Evolutionary conservation across 345 rosid genomes (phyloP), one percentile per base, ranked within the genome.

Genomic region (Theobroma cacao): DNA sequence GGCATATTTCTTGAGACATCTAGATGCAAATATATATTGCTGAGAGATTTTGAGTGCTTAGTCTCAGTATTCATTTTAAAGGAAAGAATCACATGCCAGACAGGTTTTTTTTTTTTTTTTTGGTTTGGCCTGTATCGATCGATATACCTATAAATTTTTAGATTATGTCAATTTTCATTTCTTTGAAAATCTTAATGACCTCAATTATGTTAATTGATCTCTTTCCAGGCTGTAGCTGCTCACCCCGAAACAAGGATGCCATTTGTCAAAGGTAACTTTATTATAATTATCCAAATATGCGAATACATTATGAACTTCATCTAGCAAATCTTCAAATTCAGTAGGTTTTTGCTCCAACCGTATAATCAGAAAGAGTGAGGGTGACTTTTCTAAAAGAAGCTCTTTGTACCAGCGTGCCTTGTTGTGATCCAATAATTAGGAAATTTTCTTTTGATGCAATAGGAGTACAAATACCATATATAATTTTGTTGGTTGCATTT

Each of bases 171-270:
- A 52, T 18, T 48, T 63, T 50, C 20, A 30, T 20, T 75, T 14
- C 22, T 17, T 48, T 30, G 43, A 71, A 53, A 72, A n/a, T 31
- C 12, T 53, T 36, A 36, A 55, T 13, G 60, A 33, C 52, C 6
- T 45, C 4, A 31, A 59, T 34, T 77, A 24, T 28, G 48, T 33
- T 20, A 47, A 50, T 58, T n/a, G n/a, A n/a, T 30, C 9, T 66
- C 43, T 48, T 40, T 77, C 28, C 89, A 90, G 97, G 77, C 84
- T 75, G 74, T 88, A 67, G 97, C 97, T 53, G 67, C 88, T 75
- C 94, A 92, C 80, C 73, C 86, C 6, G 84, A 82, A 28, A 89
- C 91, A 33, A 88, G 81, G 78, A 61, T 4, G 80, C 45, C 36
- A 73, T 84, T 90, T 69, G 15, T 90, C 20, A 80, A 61, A 56